These are phyloP conservation scores for Malassezia sympodialis DNA, from an alignment of 1,284 basidiomycete genomes.

Conservation along the genomic window DNA sequence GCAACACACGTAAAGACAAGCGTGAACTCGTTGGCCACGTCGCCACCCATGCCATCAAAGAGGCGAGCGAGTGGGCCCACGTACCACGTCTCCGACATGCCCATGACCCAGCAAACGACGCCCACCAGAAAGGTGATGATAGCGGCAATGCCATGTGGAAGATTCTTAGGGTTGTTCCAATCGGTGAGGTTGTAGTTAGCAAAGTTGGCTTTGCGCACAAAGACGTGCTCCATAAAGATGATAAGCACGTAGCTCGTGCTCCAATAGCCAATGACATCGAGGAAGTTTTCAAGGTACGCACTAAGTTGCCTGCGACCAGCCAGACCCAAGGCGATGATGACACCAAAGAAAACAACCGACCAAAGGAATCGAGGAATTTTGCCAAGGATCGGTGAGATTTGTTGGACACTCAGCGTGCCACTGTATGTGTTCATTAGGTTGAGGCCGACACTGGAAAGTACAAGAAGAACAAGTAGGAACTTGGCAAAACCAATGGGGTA, in stretches of 20 bases:
- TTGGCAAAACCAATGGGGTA: background rate
- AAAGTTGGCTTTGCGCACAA: background rate
- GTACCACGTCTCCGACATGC: background rate
- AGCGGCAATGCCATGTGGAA: background rate
- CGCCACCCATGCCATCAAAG: background rate
- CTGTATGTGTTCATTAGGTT: background rate
- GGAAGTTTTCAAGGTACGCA: background rate
- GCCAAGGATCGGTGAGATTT: background rate
- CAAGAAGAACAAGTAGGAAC: background rate
- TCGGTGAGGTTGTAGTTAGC: background rate
- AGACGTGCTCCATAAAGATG: background rate
- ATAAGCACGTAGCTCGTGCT: background rate
- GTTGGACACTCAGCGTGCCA: background rate
- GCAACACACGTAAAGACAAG: background rate
- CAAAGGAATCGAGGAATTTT: background rate
- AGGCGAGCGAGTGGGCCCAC: background rate
- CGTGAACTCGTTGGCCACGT: background rate
- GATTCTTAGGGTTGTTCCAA: background rate
- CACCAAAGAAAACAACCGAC: background rate
- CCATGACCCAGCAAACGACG: background rate
- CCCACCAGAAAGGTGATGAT: background rate
- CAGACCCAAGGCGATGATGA: background rate
- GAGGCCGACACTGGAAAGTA: background rate
- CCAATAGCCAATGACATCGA: background rate
- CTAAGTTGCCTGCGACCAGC: background rate